Evolutionary conservation across 2,329 filamentous ascomycete species (phyloP), one percentile per base, ranked within the genome.

Genomic region (Clarireedia paspali): DNA sequence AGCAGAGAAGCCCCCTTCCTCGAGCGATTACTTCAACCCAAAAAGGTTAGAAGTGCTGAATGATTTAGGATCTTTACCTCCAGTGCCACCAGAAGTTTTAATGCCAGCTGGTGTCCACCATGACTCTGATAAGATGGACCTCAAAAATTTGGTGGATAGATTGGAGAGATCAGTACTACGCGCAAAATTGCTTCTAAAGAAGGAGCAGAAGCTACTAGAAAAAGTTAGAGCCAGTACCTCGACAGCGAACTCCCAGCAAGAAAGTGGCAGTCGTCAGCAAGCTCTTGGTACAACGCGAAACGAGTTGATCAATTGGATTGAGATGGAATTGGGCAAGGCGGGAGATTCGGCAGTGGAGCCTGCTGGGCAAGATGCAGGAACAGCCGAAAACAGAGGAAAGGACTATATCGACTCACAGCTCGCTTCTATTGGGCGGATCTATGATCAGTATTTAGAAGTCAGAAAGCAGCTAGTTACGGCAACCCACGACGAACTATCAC

Each of bases 231-330:
- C 58, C 10, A 55, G 50, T 17, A 47, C 56, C 2, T 5, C 20
- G 9, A 45, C 7, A 7, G 6, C 54, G 14, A 49, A 52, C 10
- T 7, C 24, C n/a, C 49, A 10, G 7, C 14, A 51, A 24, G 48
- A 36, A 47, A 26, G 20, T 20, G 57, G 56, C 17, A 36, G 47
- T 46, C 60, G 60, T 46, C 46, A 82, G 2, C 72, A 75, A 48
- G 83, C 83, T 14, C 70, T 87, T 9, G 76, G 75, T 44, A 71
- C 71, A 6, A 80, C 83, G 10, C 75, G 84, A 15, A 77, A 78
- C 51, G 79, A 81, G 59, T 74, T 87, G 50, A 85, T 87, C 57
- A 74, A 70, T 56, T 87, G 83, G 83, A 84, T 87, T 56, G 83
- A 87, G 67, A 72, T 71, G 5, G 84, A 86, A 66, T 70, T 87